Base-by-base conservation (phyloP, 2,329 filamentous ascomycete genomes). In the Alternaria brassicae region DNA sequence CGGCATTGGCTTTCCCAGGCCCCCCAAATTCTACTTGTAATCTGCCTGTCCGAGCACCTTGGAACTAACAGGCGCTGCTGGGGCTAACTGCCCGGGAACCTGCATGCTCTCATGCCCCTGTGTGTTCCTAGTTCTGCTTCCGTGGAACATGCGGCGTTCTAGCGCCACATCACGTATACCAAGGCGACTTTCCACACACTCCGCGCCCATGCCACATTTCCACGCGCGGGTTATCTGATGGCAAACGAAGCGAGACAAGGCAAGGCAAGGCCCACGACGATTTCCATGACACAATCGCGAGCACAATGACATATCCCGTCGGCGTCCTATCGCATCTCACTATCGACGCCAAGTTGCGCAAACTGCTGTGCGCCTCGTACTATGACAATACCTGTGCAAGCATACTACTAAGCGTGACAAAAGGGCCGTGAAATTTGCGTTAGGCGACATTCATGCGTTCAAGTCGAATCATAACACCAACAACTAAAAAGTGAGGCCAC, bases 101-200 rank as follows among this genome's bases (percentile, higher is more conserved):
- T 48, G 44, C 44, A 48, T 48, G 44, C 47, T 21, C 47, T 48
- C 44, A 15, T 48, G 28, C 19, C 44, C 30, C 30, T 32, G 21
- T 36, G 30, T 23, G 28, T 48, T 48, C 28, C 21, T 28, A 34
- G 27, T 28, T 32, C 44, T 48, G 44, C 44, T 48, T 48, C 44
- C 44, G 44, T 34, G 30, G 30, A 48, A 48, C 44, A 39, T 50
- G 34, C 48, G 39, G 32, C 34, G 6, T 50, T 39, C 48, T 39
- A 50, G 48, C 48, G 48, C 48, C 48, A 50, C 50, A 53, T 53
- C 50, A 53, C 17, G 44, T 19, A 48, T 48, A 34, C 44, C 36
- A 34, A 30, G 30, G 44, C 44, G 40, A 28, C 34, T n/a, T 40
- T 15, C 48, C 28, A 17, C 48, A 36, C 48, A 21, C 36, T 28